Conservation (phyloP, 2,329 filamentous ascomycete species). For the Cladorrhinum sp. region DNA sequence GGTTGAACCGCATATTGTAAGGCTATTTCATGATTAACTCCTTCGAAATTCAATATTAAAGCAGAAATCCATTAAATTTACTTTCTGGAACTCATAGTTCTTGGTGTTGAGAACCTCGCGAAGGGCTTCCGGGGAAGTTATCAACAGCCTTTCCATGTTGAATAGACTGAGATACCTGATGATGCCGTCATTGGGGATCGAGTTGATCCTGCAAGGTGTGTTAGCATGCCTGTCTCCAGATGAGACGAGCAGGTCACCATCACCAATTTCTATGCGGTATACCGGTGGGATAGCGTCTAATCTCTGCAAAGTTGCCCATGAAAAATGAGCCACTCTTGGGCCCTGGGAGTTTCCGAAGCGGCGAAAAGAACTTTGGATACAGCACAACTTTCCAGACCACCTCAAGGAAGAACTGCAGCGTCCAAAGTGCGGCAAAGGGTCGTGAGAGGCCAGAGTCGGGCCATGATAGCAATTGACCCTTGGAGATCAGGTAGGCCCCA, state of each 20-base stretch:
- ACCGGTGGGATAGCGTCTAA: conserved; percentile 40
- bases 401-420: conserved; percentile 36
- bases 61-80: too few species aligned
- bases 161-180: conserved; percentile 63
- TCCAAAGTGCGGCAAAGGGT: conserved; percentile 37
- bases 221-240: background rate
- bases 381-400: conserved; percentile 43
- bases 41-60: too few species aligned
- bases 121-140: conserved; percentile 62
- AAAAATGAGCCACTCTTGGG: conserved; percentile 43
- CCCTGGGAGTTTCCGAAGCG: conserved; percentile 46
- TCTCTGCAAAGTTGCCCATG: conserved; percentile 46
- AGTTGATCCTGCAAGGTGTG: conserved; percentile 50
- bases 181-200: conserved; percentile 64
- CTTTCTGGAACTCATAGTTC: conserved; percentile 69
- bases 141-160: conserved; percentile 61
- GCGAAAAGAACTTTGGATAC: conserved; percentile 50
- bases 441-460: conserved; percentile 33
- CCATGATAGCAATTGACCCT: conserved; percentile 29
- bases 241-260: background rate
- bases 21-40: too few species aligned
- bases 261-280: conserved; percentile 49
- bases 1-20: conserved; percentile 45
- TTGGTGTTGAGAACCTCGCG: conserved; percentile 67
- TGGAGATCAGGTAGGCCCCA: conserved; percentile 33